A percentile compares a stretch with the other conserved stretches of the same genome.
Conservation (phyloP, 139 green algal genomes). For the Mesotaenium endlicherianum region DNA sequence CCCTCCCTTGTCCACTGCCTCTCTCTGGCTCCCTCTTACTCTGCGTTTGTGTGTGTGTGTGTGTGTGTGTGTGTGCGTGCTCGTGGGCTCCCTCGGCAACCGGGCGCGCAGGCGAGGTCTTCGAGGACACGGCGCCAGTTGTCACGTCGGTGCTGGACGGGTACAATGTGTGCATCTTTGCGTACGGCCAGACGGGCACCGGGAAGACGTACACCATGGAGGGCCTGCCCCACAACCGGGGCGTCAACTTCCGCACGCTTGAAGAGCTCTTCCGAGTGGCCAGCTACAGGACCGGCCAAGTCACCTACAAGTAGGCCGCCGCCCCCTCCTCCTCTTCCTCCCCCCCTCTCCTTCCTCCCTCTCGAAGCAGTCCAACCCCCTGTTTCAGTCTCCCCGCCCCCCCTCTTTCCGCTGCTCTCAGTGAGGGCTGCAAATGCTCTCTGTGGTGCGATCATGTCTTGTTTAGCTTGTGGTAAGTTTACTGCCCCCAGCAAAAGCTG, state of each 20-base stretch:
- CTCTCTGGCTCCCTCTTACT: background rate
- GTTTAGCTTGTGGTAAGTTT: no score
- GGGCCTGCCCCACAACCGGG: constrained; percentile 59
- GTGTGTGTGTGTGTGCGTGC: background rate
- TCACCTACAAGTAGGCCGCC: constrained; percentile 15
- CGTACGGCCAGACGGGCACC: constrained; percentile 63
- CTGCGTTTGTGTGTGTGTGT: background rate
- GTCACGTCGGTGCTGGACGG: constrained; percentile 84
- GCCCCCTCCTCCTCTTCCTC: background rate
- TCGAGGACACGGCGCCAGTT: constrained; percentile 85
- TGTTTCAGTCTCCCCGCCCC: no score
- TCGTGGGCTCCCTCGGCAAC: no score
- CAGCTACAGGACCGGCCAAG: background rate
- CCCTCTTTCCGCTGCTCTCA: no score
- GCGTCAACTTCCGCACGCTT: constrained; percentile 78
- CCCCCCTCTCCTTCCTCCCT: background rate
- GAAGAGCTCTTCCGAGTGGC: constrained; percentile 70
- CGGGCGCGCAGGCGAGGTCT: constrained; percentile 65
- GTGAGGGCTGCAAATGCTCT: no score
- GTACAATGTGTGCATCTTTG: constrained; percentile 77
- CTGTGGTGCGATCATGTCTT: no score
- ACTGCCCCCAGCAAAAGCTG: no score
- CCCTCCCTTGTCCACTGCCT: no score
- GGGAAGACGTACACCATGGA: constrained; percentile 67
- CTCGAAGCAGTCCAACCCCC: no score